A percentile compares a stretch with the other conserved stretches of the same genome.
Conservation (phyloP, 2,329 filamentous ascomycete genomes). For the Ascochyta clinopodiicola region DNA sequence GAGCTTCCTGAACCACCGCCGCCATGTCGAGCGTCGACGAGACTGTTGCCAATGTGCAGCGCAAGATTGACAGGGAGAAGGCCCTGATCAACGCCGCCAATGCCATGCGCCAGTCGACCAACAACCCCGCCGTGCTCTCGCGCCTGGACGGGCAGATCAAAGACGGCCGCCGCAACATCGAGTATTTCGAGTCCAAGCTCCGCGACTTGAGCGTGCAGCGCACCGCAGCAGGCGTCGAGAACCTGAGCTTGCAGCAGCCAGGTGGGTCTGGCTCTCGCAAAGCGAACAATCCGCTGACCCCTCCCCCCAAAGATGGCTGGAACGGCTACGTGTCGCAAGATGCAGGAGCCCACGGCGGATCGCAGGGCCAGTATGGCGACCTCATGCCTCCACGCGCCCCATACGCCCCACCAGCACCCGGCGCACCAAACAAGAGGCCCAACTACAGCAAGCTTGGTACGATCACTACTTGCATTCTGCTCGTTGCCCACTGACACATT, state of each 20-base stretch:
- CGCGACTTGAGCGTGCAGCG: slow-evolving; percentile 85
- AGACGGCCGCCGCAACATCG: slow-evolving; percentile 89
- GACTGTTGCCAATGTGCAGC: slow-evolving; percentile 79
- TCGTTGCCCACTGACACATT: slow-evolving; percentile 27
- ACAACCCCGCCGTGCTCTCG: slow-evolving; percentile 89
- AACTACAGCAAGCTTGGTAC: slow-evolving; percentile 97
- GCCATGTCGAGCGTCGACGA: slow-evolving; percentile 67
- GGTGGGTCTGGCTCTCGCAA: slow-evolving; percentile 50
- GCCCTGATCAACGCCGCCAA: slow-evolving; percentile 92
- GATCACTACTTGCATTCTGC: slow-evolving; percentile 32
- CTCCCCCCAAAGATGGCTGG: slow-evolving; percentile 75
- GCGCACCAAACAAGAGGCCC: slow-evolving; percentile 69
- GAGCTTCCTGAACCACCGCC: slow-evolving; percentile 32
- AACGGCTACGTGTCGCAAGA: slow-evolving; percentile 60
- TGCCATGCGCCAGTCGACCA: slow-evolving; percentile 93
- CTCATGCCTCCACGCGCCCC: slow-evolving; percentile 83
- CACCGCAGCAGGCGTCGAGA: slow-evolving; percentile 70
- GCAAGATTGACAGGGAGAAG: slow-evolving; percentile 98
- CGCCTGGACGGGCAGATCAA: slow-evolving; percentile 93
- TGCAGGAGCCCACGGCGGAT: slow-evolving; percentile 68
- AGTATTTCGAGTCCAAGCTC: slow-evolving; percentile 94
- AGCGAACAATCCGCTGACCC: slow-evolving; percentile 52
- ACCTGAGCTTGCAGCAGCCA: slow-evolving; percentile 66
- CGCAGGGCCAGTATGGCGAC: slow-evolving; percentile 59
- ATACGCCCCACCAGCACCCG: slow-evolving; percentile 75